phyloP scores from a whole-genome alignment of 768 basidiomycete genomes.

The Leccinum arenicola region DNA sequence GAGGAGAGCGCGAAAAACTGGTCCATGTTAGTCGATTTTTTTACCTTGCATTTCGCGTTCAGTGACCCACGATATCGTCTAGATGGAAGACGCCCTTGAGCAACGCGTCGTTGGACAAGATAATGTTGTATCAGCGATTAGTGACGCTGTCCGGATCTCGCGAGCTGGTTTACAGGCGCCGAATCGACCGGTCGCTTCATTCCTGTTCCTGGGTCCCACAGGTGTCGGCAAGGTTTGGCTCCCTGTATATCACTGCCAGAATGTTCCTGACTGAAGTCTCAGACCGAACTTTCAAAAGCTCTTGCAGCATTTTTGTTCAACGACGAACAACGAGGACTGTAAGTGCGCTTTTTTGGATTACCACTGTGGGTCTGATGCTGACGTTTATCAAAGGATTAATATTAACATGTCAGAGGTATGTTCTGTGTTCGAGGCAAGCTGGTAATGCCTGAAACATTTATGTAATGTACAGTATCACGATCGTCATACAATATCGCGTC shows the following conservation, averaged over 20 bases:
- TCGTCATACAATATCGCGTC: conserved; percentile 59
- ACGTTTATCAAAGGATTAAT: conserved; percentile 57
- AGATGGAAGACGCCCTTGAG: conserved; percentile 86
- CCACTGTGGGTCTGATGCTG: not conserved
- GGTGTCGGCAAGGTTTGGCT: conserved; percentile 74
- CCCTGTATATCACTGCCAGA: not conserved
- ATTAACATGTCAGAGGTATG: conserved; percentile 89
- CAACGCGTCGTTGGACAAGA: conserved; percentile 87
- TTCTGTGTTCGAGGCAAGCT: not conserved
- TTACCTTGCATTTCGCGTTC: not conserved
- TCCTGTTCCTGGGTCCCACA: conserved; percentile 87
- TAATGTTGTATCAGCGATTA: conserved; percentile 79
- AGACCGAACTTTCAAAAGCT: conserved; percentile 86
- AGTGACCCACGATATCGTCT: conserved; percentile 2
- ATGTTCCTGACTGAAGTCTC: conserved; percentile 2
- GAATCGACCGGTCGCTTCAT: conserved; percentile 86
- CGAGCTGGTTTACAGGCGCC: conserved; percentile 88
- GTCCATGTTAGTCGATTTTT: conserved; percentile 61
- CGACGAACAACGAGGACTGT: conserved; percentile 84
- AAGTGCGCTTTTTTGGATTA: conserved; percentile 27
- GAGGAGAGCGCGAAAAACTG: conserved; percentile 86
- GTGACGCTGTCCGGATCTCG: conserved; percentile 90
- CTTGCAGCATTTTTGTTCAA: conserved; percentile 88
- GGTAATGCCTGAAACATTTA: too few relatives aligned
- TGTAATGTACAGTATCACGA: too few relatives aligned